Percentiles rank a stretch among this genome's conserved stretches.
Conservation (phyloP, 2,329 filamentous ascomycete genomes). For the Xylaria sp. region DNA sequence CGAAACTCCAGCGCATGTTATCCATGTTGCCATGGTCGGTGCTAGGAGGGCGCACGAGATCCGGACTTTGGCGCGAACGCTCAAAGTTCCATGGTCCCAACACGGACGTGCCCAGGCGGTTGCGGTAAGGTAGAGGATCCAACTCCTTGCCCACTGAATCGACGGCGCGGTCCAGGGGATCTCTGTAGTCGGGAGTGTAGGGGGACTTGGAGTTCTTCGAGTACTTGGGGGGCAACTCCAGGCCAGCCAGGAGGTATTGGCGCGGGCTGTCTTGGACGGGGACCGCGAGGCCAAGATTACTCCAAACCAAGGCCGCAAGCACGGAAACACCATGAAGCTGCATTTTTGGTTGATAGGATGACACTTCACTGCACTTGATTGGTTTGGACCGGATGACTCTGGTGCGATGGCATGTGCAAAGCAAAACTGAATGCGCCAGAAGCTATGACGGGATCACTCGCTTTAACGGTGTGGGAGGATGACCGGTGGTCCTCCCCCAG, state of each 20-base stretch:
- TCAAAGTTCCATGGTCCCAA: slow-evolving; percentile 65
- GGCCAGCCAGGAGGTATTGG: slow-evolving; percentile 48
- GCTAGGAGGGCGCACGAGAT: slow-evolving; percentile 64
- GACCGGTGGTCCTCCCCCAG: slow-evolving; percentile 5
- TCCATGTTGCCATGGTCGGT: slow-evolving; percentile 66
- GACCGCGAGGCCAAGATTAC: slow-evolving; percentile 25
- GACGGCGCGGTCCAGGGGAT: slow-evolving; percentile 58
- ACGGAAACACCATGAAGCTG: slow-evolving; percentile 18
- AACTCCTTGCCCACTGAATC: slow-evolving; percentile 55
- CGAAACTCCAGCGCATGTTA: slow-evolving; percentile 70
- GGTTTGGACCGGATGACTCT: not conserved
- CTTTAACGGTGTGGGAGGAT: slow-evolving; percentile 5
- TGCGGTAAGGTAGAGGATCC: slow-evolving; percentile 61
- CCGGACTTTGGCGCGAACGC: slow-evolving; percentile 64
- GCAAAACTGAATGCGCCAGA: slow-evolving; percentile 3
- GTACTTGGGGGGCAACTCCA: slow-evolving; percentile 42
- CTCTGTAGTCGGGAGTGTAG: slow-evolving; percentile 54
- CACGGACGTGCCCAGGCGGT: slow-evolving; percentile 59
- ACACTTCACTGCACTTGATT: not conserved
- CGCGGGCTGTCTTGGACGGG: slow-evolving; percentile 47
- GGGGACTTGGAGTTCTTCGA: slow-evolving; percentile 40
- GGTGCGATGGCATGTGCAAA: not conserved
- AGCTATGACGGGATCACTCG: not conserved
- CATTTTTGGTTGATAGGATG: slow-evolving; percentile 8
- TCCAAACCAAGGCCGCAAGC: slow-evolving; percentile 25